Base-by-base conservation (phyloP, 106 monocot species). In the Acorus gramineus region DNA sequence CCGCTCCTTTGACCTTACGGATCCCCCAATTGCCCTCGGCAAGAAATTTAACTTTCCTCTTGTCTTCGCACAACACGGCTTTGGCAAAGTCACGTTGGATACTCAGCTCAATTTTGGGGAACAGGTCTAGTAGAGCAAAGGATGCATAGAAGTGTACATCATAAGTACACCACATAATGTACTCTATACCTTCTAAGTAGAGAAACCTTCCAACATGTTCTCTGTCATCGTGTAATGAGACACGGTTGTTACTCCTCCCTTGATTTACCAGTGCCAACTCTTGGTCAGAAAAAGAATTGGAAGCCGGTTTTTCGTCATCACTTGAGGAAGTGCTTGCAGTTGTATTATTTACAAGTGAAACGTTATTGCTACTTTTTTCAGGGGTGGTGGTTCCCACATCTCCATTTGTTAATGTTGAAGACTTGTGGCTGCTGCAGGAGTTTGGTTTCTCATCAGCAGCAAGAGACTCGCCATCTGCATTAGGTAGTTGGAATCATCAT, bases 61-160 rank as follows among this genome's bases (percentile, higher is more conserved):
- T 72, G 65, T 99, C 98, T 59, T 92, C 88, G 28, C 52, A 71
- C 65, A 92, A 74, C 12, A 99, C 98, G 10, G 92, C 92, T 49
- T 67, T 73, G 0, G 98, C 92, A 73, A 99, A 99, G 71, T 99
- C 98, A 7, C 89, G 80, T 57, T 92, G 98, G 54, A 99, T 89
- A 58, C 72, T 79, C 57, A 99, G 52, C 73, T 99, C 98, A 9
- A 99, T 92, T 70, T 92, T 85, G 4, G 98, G 98, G 56, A 99
- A 99, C 7, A 99, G 81, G 62, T 87, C 85, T 7, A 99, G 76
- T 49, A 99, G 91, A 48, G 98, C 92, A 70, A 99, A 92, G 57
- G 98, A 99, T 47, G 98, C 92, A 67, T 99, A 99, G 63, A 99
- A 99, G 65, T 99, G 98, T 28, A 99, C 98, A 72, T 99, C 98